A percentile compares a stretch with the other conserved stretches of the same genome.
Evolutionary conservation across 1,139 yeast genomes (phyloP).

Genomic region (Magnusiomyces paraingens): DNA sequence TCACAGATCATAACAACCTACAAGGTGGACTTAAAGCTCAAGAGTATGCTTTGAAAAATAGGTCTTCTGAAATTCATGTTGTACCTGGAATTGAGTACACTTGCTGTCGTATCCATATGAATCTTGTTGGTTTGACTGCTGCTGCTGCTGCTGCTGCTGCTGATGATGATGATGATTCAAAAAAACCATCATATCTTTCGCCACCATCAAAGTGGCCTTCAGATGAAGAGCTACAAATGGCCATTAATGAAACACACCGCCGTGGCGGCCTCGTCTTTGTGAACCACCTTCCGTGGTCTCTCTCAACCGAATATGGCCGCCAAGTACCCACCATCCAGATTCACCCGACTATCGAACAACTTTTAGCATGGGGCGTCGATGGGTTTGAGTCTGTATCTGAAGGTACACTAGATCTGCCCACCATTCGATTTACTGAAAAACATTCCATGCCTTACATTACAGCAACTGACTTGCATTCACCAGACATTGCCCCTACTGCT

Average conservation of each 20-base stretch:
- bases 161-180: neutral
- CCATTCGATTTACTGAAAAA: constrained; percentile 19
- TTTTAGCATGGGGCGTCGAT: constrained; percentile 24
- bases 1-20: constrained; percentile 25
- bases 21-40: constrained; percentile 22
- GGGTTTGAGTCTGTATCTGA: constrained; percentile 24
- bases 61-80: constrained; percentile 18
- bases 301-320: constrained; percentile 19
- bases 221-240: constrained; percentile 21
- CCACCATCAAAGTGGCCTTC: constrained; percentile 22
- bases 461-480: constrained; percentile 24
- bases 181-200: constrained; percentile 4
- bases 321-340: constrained; percentile 19
- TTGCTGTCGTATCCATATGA: constrained; percentile 28
- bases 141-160: neutral
- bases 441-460: constrained; percentile 21
- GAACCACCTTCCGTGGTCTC: constrained; percentile 26
- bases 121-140: constrained; percentile 24
- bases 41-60: constrained; percentile 14
- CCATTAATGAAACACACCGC: constrained; percentile 19
- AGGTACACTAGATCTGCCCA: constrained; percentile 22
- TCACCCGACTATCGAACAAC: constrained; percentile 23
- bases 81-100: constrained; percentile 27
- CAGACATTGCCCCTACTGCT: constrained; percentile 20
- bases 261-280: constrained; percentile 25